Conservation (phyloP, 768 basidiomycete genomes). For the Tylopilus subfusipes region DNA sequence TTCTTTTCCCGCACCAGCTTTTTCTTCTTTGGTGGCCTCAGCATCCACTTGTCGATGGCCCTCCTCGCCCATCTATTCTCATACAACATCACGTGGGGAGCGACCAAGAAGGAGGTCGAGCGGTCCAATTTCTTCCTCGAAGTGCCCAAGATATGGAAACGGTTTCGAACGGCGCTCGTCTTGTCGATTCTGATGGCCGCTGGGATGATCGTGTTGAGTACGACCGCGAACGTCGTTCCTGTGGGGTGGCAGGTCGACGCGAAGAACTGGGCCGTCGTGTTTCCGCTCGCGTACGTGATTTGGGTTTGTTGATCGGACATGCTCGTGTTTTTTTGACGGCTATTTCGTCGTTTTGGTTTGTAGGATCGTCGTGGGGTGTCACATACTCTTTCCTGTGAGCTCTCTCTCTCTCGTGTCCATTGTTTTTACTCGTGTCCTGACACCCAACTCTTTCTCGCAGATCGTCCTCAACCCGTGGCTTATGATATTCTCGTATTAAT, state of each 20-base stretch:
- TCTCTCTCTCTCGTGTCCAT: slow-evolving; percentile 26
- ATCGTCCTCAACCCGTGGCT: slow-evolving; percentile 87
- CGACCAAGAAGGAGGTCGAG: slow-evolving; percentile 80
- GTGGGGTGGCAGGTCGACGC: slow-evolving; percentile 63
- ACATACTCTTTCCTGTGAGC: slow-evolving; percentile 72
- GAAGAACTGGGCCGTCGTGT: slow-evolving; percentile 63
- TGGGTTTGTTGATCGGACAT: not conserved
- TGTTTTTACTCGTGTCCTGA: too few relatives aligned
- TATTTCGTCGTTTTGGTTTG: too few relatives aligned
- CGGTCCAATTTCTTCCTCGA: slow-evolving; percentile 91
- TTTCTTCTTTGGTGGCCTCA: slow-evolving; percentile 56
- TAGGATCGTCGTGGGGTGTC: slow-evolving; percentile 54
- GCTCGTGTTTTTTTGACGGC: too few relatives aligned
- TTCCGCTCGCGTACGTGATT: slow-evolving; percentile 58
- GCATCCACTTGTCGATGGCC: slow-evolving; percentile 49
- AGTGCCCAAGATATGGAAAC: slow-evolving; percentile 76
- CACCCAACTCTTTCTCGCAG: slow-evolving; percentile 34
- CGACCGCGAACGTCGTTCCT: slow-evolving; percentile 45
- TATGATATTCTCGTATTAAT: slow-evolving; percentile 70
- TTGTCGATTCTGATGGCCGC: slow-evolving; percentile 48
- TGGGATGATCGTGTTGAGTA: slow-evolving; percentile 55
- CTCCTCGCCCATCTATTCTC: slow-evolving; percentile 55
- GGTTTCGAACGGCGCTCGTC: slow-evolving; percentile 65
- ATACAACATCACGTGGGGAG: slow-evolving; percentile 57
- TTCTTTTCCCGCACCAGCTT: slow-evolving; percentile 22